A percentile compares a stretch with the other conserved stretches of the same genome.
phyloP scores from a whole-genome alignment of 176 grass and related monocot genomes.

The Canna indica region DNA sequence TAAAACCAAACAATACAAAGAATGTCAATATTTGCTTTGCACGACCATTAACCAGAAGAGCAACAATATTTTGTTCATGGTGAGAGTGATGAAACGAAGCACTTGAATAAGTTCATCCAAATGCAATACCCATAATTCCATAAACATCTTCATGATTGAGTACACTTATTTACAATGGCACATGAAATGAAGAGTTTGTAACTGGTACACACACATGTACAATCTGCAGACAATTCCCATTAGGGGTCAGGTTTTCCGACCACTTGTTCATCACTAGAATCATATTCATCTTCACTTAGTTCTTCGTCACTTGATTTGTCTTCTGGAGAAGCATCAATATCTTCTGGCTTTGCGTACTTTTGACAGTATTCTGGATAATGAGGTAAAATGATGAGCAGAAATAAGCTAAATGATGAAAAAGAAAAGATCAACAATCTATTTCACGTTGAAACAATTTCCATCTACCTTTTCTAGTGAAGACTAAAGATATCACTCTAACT shows the following conservation, averaged over 20 bases:
- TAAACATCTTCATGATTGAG: constrained; percentile 2
- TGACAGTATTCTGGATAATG: constrained; percentile 12
- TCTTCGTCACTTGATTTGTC: constrained; percentile 17
- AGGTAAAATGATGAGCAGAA: background rate
- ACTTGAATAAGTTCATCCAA: background rate
- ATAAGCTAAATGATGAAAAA: background rate
- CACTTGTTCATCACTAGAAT: constrained; percentile 14
- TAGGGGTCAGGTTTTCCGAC: constrained; percentile 12
- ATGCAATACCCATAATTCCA: background rate
- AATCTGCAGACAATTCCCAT: background rate
- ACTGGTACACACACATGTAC: background rate
- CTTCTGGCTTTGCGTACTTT: constrained; percentile 11
- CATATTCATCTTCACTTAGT: constrained; percentile 12
- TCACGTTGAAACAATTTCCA: background rate
- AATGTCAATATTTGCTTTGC: too few relatives aligned
- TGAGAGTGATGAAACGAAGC: background rate
- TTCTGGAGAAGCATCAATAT: background rate
- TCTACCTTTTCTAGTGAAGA: background rate
- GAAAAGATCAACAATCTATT: background rate
- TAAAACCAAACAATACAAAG: too few relatives aligned
- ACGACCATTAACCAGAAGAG: background rate
- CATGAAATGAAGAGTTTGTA: background rate
- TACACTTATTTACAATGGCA: constrained; percentile 3
- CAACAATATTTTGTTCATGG: background rate
- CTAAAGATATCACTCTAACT: background rate